phyloP scores from a whole-genome alignment of 352 stramenopile species.

The Globisporangium okanoganense region DNA sequence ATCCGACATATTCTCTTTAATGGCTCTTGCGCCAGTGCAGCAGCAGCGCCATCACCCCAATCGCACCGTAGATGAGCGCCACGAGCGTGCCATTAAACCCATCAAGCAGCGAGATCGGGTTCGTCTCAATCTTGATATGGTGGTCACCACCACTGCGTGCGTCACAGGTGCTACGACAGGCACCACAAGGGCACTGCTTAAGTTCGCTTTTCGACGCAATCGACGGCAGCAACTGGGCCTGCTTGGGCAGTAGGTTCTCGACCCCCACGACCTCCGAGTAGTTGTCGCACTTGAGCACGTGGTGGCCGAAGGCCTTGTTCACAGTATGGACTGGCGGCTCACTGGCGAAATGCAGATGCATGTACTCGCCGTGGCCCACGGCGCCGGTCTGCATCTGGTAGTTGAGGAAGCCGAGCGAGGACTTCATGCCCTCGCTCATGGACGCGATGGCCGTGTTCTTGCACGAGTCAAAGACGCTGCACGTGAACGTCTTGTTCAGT shows the following conservation, averaged over 20 bases:
- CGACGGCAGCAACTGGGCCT: conserved; percentile 63
- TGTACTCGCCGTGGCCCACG: conserved; percentile 85
- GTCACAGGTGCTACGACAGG: conserved; percentile 68
- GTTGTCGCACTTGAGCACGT: conserved; percentile 71
- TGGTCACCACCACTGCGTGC: conserved; percentile 27
- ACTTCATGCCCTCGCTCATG: conserved; percentile 69
- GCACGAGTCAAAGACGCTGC: conserved; percentile 79
- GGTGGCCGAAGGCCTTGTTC: conserved; percentile 34
- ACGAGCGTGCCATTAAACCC: conserved; percentile 66
- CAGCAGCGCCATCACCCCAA: conserved; percentile 31
- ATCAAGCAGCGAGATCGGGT: conserved; percentile 65
- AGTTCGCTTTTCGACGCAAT: conserved; percentile 41
- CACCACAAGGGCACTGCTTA: conserved; percentile 76
- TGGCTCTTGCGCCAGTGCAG: conserved; percentile 41
- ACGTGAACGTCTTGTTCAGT: conserved; percentile 70
- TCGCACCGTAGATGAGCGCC: conserved; percentile 46
- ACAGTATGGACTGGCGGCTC: not conserved
- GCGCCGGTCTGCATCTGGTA: conserved; percentile 88
- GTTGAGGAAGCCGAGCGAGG: conserved; percentile 83
- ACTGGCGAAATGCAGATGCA: conserved; percentile 68
- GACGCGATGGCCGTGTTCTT: conserved; percentile 83
- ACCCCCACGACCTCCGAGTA: conserved; percentile 55
- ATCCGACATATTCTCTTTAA: conserved; percentile 3
- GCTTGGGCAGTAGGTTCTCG: conserved; percentile 42
- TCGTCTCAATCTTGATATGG: conserved; percentile 46